These are phyloP conservation scores for Hanseniaspora jakobsenii DNA, from an alignment of 805 yeast genomes.

Conservation along the genomic window DNA sequence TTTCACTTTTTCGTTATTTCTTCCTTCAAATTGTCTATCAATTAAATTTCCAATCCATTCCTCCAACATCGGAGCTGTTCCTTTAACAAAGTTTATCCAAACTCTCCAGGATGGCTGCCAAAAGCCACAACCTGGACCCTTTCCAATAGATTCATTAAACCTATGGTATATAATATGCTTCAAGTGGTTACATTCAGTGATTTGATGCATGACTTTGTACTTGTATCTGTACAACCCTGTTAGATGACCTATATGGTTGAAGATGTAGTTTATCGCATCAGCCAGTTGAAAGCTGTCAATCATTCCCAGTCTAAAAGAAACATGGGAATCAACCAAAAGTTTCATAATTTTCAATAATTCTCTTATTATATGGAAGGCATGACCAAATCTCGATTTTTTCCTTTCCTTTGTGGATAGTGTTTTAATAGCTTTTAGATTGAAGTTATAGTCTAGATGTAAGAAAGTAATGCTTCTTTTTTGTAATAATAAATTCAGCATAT, in stretches of 20 bases:
- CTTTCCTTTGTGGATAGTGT: constrained; percentile 93
- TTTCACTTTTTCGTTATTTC: constrained; percentile 84
- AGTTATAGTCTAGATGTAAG: constrained; percentile 87
- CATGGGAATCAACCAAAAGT: constrained; percentile 83
- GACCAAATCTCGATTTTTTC: constrained; percentile 89
- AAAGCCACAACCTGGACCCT: constrained; percentile 97
- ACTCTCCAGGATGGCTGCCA: constrained; percentile 99
- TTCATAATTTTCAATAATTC: constrained; percentile 79
- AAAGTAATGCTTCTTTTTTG: constrained; percentile 87
- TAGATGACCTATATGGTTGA: constrained; percentile 88
- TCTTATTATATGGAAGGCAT: constrained; percentile 86
- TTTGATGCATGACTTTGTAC: constrained; percentile 96
- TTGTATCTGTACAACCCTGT: constrained; percentile 96
- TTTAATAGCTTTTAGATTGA: constrained; percentile 90
- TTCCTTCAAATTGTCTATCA: constrained; percentile 91
- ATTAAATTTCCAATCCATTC: constrained; percentile 88
- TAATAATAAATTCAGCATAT: constrained; percentile 78
- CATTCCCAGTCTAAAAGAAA: constrained; percentile 78
- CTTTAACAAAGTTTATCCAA: constrained; percentile 86
- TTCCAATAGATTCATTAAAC: constrained; percentile 78
- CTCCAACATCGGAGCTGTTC: constrained; percentile 80
- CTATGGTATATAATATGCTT: constrained; percentile 81
- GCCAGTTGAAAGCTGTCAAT: constrained; percentile 90
- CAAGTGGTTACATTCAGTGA: constrained; percentile 86
- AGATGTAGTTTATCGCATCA: constrained; percentile 80